Conservation (phyloP, 2,329 filamentous ascomycete species). For the Fusarium goolgardi region DNA sequence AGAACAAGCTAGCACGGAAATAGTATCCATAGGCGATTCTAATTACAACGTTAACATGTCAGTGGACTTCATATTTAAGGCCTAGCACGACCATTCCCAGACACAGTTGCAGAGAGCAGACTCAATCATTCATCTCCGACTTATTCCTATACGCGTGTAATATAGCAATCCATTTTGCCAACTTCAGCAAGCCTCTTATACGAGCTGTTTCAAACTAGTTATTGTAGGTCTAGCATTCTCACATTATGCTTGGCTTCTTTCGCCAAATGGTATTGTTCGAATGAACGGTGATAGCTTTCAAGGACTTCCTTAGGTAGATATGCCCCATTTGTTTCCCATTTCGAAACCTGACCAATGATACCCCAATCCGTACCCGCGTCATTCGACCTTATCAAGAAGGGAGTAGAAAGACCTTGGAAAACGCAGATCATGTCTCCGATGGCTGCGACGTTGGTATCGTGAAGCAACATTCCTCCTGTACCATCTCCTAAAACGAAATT, state of each 20-base stretch:
- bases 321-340: neutral
- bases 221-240: accelerated
- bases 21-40: no score
- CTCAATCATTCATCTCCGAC: neutral
- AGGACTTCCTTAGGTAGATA: neutral
- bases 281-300: neutral
- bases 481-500: constrained; percentile 21
- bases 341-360: neutral
- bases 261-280: neutral
- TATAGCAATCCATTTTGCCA: neutral
- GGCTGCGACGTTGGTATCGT: accelerated
- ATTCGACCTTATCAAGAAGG: accelerated
- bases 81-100: accelerated
- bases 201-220: accelerated
- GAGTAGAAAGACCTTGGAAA: neutral
- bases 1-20: neutral
- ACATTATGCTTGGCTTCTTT: accelerated
- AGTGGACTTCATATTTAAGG: neutral
- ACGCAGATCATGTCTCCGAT: constrained; percentile 14
- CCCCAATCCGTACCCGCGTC: accelerated
- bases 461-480: neutral
- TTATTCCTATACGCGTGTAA: neutral
- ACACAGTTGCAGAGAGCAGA: no score
- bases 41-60: no score
- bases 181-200: no score